A percentile compares a stretch with the other conserved stretches of the same genome.
Conservation (phyloP, 345 rosid species). For the Populus simonii region DNA sequence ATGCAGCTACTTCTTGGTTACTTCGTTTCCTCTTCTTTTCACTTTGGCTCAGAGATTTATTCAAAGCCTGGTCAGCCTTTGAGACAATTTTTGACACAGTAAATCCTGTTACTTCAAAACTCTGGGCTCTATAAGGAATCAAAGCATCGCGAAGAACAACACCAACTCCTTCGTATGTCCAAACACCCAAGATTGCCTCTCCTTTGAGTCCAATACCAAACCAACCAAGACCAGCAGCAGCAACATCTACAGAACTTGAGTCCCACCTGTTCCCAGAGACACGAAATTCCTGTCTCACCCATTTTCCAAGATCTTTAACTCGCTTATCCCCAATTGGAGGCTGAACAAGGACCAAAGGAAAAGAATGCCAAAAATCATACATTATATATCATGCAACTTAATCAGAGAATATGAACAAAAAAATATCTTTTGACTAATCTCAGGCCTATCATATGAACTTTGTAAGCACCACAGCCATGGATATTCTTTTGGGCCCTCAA, state of each 20-base stretch:
- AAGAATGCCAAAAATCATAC: neutral
- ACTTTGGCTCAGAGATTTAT: constrained; percentile 38
- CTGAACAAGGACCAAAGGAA: constrained; percentile 31
- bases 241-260: constrained; percentile 68
- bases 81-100: constrained; percentile 84
- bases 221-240: constrained; percentile 92
- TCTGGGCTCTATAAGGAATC: constrained; percentile 60
- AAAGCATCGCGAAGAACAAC: constrained; percentile 63
- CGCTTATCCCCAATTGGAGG: constrained; percentile 85
- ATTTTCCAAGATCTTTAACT: constrained; percentile 70
- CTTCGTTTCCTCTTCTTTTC: constrained; percentile 48
- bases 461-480: neutral
- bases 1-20: constrained; percentile 11
- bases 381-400: neutral
- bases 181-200: constrained; percentile 66
- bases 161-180: constrained; percentile 86
- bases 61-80: constrained; percentile 64
- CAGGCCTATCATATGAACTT: neutral
- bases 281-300: constrained; percentile 66
- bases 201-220: constrained; percentile 78
- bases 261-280: constrained; percentile 76
- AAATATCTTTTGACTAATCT: neutral
- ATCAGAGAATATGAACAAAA: neutral
- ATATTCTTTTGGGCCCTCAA: neutral
- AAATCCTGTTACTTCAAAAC: constrained; percentile 81